Evolutionary conservation across 1,284 basidiomycete species (phyloP).

Genomic region (Sporisorium graminicola): DNA sequence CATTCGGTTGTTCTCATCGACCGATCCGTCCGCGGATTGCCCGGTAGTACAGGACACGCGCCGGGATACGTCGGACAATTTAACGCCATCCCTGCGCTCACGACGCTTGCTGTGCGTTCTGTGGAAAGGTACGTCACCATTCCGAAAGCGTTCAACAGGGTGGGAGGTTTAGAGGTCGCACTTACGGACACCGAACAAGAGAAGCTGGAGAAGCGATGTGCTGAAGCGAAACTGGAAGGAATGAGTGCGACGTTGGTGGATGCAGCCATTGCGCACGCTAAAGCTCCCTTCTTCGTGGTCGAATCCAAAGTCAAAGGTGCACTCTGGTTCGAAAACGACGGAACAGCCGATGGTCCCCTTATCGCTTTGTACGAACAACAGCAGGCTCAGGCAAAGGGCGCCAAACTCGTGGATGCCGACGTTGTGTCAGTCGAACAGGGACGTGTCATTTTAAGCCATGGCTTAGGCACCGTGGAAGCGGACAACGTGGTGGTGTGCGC

Average conservation of each 20-base stretch:
- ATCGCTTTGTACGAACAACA: conserved; percentile 17
- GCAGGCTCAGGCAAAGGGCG: not conserved
- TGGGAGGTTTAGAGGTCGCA: conserved; percentile 13
- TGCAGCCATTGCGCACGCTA: not conserved
- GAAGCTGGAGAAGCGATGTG: not conserved
- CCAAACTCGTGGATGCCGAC: conserved; percentile 6
- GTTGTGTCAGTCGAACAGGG: not conserved
- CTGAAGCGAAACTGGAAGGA: not conserved
- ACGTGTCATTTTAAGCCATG: not conserved
- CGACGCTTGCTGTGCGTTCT: conserved; percentile 5
- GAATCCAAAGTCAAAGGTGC: not conserved
- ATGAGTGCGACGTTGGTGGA: conserved; percentile 1
- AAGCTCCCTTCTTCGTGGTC: conserved; percentile 19
- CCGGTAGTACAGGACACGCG: conserved; percentile 18
- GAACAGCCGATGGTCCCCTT: conserved; percentile 11
- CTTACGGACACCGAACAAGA: not conserved
- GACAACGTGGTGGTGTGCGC: conserved; percentile 14
- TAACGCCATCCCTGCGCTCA: conserved; percentile 12
- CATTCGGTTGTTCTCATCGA: conserved; percentile 17
- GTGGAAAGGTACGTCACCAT: conserved; percentile 8
- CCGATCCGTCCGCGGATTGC: conserved; percentile 2
- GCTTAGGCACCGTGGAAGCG: not conserved
- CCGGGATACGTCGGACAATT: conserved; percentile 26
- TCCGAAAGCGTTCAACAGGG: not conserved
- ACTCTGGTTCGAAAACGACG: conserved; percentile 16